A percentile compares a stretch with the other conserved stretches of the same genome.
Evolutionary conservation across 345 rosid genomes (phyloP).

Genomic region (Odontarrhena argentea): DNA sequence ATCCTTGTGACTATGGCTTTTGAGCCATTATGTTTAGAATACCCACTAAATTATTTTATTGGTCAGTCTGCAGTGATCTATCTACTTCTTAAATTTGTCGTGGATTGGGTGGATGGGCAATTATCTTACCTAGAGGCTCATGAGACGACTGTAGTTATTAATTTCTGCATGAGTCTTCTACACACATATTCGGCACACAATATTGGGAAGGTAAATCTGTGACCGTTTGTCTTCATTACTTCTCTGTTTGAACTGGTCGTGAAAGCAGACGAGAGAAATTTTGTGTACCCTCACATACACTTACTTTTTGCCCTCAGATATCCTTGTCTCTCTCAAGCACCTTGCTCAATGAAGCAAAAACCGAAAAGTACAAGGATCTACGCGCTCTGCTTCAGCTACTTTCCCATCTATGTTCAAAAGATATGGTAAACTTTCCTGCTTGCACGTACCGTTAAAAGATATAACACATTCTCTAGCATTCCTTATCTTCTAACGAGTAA

Average conservation of each 20-base stretch:
- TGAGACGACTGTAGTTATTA: slow-evolving; percentile 74
- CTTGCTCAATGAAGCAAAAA: slow-evolving; percentile 78
- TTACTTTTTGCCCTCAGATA: slow-evolving; percentile 49
- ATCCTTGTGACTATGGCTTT: slow-evolving; percentile 21
- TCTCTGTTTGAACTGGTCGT: slow-evolving; percentile 11
- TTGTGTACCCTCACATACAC: slow-evolving; percentile 19
- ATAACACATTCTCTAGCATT: neutral
- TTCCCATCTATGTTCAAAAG: slow-evolving; percentile 89
- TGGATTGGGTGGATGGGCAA: slow-evolving; percentile 98
- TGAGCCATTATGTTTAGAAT: slow-evolving; percentile 14
- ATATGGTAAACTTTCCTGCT: slow-evolving; percentile 59
- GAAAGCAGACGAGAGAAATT: slow-evolving; percentile 8
- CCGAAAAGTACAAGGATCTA: slow-evolving; percentile 84
- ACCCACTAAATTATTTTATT: slow-evolving; percentile 41
- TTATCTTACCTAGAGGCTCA: slow-evolving; percentile 84
- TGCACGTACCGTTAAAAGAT: slow-evolving; percentile 1
- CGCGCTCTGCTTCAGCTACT: slow-evolving; percentile 98
- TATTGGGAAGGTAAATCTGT: slow-evolving; percentile 81
- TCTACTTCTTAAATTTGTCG: slow-evolving; percentile 87
- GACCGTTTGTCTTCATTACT: slow-evolving; percentile 4
- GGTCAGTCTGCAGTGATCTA: slow-evolving; percentile 89
- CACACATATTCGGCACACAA: slow-evolving; percentile 94
- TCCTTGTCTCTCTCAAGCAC: slow-evolving; percentile 75
- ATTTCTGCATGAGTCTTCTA: slow-evolving; percentile 91
- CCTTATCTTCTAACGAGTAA: slow-evolving; percentile 24